Evolutionary conservation across 2,329 filamentous ascomycete genomes (phyloP).

Genomic region (Cordyceps pruinosa): DNA sequence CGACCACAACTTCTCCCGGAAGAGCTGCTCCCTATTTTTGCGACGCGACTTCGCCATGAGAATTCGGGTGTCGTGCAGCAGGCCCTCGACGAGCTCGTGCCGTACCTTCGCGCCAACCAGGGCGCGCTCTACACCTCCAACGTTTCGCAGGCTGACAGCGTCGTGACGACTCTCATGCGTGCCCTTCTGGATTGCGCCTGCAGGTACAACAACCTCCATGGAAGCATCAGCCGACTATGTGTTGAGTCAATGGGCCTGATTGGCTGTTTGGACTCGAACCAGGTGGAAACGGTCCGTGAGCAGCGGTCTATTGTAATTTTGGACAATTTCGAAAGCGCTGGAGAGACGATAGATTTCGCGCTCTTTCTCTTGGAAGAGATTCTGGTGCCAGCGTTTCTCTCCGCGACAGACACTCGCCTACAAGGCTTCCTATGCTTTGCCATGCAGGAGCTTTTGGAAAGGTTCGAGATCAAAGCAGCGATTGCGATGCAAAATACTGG

Average conservation of each 20-base stretch:
- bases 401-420: slow-evolving; percentile 76
- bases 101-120: slow-evolving; percentile 67
- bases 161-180: slow-evolving; percentile 64
- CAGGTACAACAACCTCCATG: slow-evolving; percentile 64
- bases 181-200: slow-evolving; percentile 79
- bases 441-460: slow-evolving; percentile 84
- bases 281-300: slow-evolving; percentile 71
- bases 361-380: slow-evolving; percentile 80
- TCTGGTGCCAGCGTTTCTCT: slow-evolving; percentile 84
- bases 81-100: slow-evolving; percentile 68
- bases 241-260: slow-evolving; percentile 81
- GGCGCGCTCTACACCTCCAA: slow-evolving; percentile 71
- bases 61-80: slow-evolving; percentile 79
- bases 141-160: slow-evolving; percentile 71
- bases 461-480: slow-evolving; percentile 63
- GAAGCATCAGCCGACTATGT: slow-evolving; percentile 64
- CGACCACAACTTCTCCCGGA: slow-evolving; percentile 44
- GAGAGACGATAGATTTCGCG: slow-evolving; percentile 79
- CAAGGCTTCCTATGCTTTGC: slow-evolving; percentile 91
- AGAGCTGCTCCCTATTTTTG: slow-evolving; percentile 63
- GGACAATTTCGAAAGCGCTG: slow-evolving; percentile 72
- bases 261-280: slow-evolving; percentile 86
- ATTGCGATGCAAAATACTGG: slow-evolving; percentile 35
- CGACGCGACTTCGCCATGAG: slow-evolving; percentile 70
- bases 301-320: slow-evolving; percentile 79